Evolutionary conservation across 495 filamentous ascomycete genomes (phyloP).

Genomic region (Neurospora sp.): DNA sequence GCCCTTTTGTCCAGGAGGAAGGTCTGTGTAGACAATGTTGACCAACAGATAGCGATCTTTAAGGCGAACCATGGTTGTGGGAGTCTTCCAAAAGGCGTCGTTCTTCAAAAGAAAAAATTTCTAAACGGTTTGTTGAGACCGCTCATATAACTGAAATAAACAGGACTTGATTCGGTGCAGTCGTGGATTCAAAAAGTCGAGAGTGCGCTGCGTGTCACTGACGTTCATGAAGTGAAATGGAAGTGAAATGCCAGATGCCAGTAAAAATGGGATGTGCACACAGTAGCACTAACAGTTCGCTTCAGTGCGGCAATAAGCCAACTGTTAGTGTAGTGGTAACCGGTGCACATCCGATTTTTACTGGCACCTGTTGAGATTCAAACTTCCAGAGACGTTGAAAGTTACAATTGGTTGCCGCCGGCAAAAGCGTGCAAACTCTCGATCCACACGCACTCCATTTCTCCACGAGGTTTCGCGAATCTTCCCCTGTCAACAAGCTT

Average conservation of each 20-base stretch:
- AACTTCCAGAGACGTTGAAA: background rate
- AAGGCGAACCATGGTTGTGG: conserved; percentile 73
- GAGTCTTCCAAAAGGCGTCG: background rate
- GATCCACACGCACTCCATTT: background rate
- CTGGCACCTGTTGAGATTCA: background rate
- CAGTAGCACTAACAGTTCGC: no score
- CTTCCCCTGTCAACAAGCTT: background rate
- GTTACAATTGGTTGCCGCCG: background rate
- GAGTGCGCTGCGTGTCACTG: background rate
- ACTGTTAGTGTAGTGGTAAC: no score
- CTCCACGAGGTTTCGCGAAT: background rate
- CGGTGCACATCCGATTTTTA: no score
- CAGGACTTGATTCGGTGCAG: background rate
- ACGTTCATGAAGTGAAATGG: background rate
- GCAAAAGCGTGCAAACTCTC: background rate
- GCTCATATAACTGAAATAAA: background rate
- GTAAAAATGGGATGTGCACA: no score
- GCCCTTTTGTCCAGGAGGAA: conserved; percentile 26
- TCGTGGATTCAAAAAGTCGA: background rate
- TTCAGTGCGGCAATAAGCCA: no score
- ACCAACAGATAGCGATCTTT: conserved; percentile 93
- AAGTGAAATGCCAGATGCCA: background rate
- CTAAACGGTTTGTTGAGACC: background rate
- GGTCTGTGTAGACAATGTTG: conserved; percentile 77
- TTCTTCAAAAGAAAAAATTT: background rate